Conservation (phyloP, 2,329 filamentous ascomycete genomes). For the Lachnellula willkommii region DNA sequence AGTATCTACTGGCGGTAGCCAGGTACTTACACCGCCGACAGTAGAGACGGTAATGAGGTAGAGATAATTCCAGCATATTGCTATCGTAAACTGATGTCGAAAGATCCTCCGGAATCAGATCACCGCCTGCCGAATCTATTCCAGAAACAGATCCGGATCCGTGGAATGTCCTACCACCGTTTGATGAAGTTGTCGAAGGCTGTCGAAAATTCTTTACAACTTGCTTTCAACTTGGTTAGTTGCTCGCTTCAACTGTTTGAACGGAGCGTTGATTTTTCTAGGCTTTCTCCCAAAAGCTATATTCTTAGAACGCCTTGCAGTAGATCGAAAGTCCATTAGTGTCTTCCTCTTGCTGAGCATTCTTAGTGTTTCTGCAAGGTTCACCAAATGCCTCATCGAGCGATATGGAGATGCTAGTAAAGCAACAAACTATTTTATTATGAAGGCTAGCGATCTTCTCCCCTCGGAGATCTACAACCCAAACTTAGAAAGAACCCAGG, state of each 20-base stretch:
- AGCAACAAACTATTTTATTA: constrained; percentile 50
- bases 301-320: constrained; percentile 44
- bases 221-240: constrained; percentile 47
- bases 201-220: constrained; percentile 41
- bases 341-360: constrained; percentile 51
- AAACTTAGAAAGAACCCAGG: constrained; percentile 51
- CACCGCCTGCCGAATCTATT: too few species aligned
- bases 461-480: constrained; percentile 48
- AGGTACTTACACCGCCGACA: too few species aligned
- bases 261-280: not conserved
- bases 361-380: constrained; percentile 51
- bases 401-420: constrained; percentile 47
- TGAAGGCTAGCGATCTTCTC: constrained; percentile 44
- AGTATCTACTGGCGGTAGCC: too few species aligned
- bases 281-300: constrained; percentile 52
- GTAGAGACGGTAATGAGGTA: too few species aligned
- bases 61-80: too few species aligned
- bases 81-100: too few species aligned
- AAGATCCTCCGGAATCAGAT: too few species aligned
- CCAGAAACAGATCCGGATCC: too few species aligned
- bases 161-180: too few species aligned
- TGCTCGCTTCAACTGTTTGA: not conserved
- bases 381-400: constrained; percentile 45
- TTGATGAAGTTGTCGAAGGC: constrained; percentile 1
- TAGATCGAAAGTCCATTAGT: constrained; percentile 43